A percentile compares a stretch with the other conserved stretches of the same genome.
Conservation (phyloP, 192 early-diverging fungal species). For the Umbelopsis sp. region DNA sequence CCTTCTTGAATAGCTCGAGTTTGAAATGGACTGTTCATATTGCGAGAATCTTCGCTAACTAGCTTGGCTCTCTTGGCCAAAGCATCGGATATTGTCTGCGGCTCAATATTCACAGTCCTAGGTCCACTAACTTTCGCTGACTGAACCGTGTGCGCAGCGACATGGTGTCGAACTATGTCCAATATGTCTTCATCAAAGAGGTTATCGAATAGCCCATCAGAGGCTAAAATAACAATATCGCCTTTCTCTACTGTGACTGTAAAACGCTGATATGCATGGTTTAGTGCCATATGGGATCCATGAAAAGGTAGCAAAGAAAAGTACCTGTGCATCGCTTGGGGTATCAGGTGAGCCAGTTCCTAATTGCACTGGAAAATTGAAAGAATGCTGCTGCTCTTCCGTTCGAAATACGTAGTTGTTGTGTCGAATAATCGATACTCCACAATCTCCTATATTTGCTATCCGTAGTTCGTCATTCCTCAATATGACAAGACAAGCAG, state of each 20-base stretch:
- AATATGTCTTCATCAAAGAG: slow-evolving; percentile 97
- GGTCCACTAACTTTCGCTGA: slow-evolving; percentile 27
- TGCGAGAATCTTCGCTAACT: slow-evolving; percentile 80
- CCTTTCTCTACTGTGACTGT: slow-evolving; percentile 85
- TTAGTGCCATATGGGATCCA: not conserved
- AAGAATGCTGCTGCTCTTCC: slow-evolving; percentile 98
- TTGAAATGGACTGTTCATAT: slow-evolving; percentile 86
- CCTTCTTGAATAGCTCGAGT: slow-evolving; percentile 93
- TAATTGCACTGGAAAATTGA: slow-evolving; percentile 98
- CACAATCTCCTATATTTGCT: slow-evolving; percentile 95
- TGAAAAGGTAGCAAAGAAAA: not conserved
- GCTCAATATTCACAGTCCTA: slow-evolving; percentile 53
- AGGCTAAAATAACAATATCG: slow-evolving; percentile 91
- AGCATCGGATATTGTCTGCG: slow-evolving; percentile 77
- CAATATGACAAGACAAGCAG: slow-evolving; percentile 85
- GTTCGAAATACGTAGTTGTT: slow-evolving; percentile 89
- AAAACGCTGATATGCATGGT: slow-evolving; percentile 42
- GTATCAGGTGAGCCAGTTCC: slow-evolving; percentile 82
- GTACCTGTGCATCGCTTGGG: slow-evolving; percentile 80
- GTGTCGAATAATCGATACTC: slow-evolving; percentile 84
- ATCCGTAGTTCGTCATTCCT: slow-evolving; percentile 92
- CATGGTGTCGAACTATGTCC: slow-evolving; percentile 70
- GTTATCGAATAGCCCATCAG: slow-evolving; percentile 97
- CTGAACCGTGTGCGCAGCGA: slow-evolving; percentile 23
- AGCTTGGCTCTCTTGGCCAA: slow-evolving; percentile 76